Base-by-base conservation (phyloP, 306 rosid species). In the Cotoneaster glaucophyllus region DNA sequence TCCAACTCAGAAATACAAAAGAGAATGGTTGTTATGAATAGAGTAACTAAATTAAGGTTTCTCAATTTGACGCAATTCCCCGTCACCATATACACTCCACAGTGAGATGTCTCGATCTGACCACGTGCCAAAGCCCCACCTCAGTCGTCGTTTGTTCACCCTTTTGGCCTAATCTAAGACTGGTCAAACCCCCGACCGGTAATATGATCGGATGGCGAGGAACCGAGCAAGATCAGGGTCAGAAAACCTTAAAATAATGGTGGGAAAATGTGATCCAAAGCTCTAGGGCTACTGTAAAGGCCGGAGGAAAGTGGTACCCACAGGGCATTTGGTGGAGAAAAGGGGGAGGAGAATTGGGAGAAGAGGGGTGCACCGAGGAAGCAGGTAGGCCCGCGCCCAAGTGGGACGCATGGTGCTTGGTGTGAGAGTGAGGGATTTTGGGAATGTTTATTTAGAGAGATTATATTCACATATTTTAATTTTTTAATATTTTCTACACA, bases 341-440 rank as follows among this genome's bases (percentile, higher is more conserved):
- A 77, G 74, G 82, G 79, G 80, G 84, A 82, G 82, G 8, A 50
- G 21, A 44, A 71, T 80, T 66, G 67, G 3, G 82, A 74, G 84
- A 62, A 64, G 85, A 89, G 79, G 87, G 86, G 86, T 90, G 88
- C 87, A 86, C 79, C 86, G 44, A 84, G 86, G 88, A 82, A 61
- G 87, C 83, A 81, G 75, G 93, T 92, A 82, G 95, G 91, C 25
- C 87, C 91, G 76, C 70, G 39, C 79, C 87, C 91, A 76, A 69
- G 84, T 83, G 84, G 88, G 65, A 13, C 57, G 87, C 88, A 41
- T 89, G 25, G 95, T 89, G 91, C 93, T 88, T 84, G 80, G 88
- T 77, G 87, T 80, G 34, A 31, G 63, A 5, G 84, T 32, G 53
- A 86, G 89, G 86, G 93, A 78, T 89, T 93, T 84, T 65, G 87